Percentiles rank a stretch among this genome's conserved stretches.
Conservation (phyloP, 345 rosid species). For the Citrus hindsii region DNA sequence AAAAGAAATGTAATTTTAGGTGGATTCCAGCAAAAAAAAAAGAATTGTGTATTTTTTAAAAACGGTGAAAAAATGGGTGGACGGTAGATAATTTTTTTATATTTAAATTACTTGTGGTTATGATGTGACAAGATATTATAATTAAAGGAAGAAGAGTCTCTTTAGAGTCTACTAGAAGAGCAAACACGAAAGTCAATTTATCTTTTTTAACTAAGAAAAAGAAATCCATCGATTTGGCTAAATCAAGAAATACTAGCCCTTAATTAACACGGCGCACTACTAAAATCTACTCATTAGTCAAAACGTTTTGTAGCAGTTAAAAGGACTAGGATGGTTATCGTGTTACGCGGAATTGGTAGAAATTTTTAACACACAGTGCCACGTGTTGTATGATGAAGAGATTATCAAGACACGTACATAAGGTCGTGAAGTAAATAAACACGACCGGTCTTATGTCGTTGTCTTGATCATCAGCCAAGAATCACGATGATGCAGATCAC, state of each 20-base stretch:
- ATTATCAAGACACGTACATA: no score
- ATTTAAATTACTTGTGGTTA: not conserved
- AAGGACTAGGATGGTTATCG: not conserved
- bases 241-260: no score
- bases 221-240: no score
- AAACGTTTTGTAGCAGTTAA: not conserved
- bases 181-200: not conserved
- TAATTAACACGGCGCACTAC: not conserved
- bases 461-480: no score
- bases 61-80: no score
- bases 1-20: no score
- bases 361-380: not conserved
- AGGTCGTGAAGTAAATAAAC: no score
- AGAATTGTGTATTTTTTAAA: no score
- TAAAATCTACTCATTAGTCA: not conserved
- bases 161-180: not conserved
- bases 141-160: not conserved
- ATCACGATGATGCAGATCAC: not conserved
- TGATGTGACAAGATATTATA: not conserved
- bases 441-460: not conserved
- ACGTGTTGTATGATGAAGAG: not conserved
- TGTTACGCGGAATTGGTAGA: constrained; percentile 1
- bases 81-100: no score
- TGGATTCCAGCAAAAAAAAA: no score
- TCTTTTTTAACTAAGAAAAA: not conserved